Base-by-base conservation (phyloP, 164 flowering plant genomes). In the Brasenia schreberi region DNA sequence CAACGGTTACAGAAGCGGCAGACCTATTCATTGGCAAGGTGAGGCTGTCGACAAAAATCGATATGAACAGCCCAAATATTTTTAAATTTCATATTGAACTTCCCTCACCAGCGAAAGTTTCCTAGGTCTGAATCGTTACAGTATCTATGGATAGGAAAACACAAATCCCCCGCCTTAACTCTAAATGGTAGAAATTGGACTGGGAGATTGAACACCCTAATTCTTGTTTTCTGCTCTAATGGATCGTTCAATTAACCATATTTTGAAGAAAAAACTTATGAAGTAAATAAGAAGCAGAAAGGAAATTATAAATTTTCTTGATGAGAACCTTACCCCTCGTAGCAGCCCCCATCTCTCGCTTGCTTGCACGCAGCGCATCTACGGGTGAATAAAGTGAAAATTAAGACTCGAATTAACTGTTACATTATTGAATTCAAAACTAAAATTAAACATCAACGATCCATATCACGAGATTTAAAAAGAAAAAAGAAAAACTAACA, bases 351-450 rank as follows among this genome's bases (percentile, higher is more conserved):
- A 90, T 88, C 65, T 90, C 97, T 75, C 88, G 71, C 74, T 88
- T 90, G 66, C 97, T 90, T 79, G 81, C 79, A 43, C 95, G 81
- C 67, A 90, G 85, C 63, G 85, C 87, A 77, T 90, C 97, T 90
- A 87, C 44, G 64, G 70, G 58, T 49, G 42, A 65, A 61, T 5
- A 71, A 6, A 18, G 42, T 0, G 69, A 3, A 72, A 19, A 12
- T n/a, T 1, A 61, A 64, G 49, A 12, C 4, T 23, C 27, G 56
- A 52, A 62, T 59, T 5, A 42, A 62, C n/a, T 49, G 27, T 23
- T 23, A 23, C 0, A 23, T 23, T 23, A 2, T 23, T 23, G 27
- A 23, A 23, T 23, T 23, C 27, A 23, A 23, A 23, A 23, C 27
- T 23, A 23, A 23, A 23, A 23, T 23, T 23, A 23, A 23, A 23